These are phyloP conservation scores for Pogostemon cablin DNA, from an alignment of 257 asterid genomes.

Conservation along the genomic window DNA sequence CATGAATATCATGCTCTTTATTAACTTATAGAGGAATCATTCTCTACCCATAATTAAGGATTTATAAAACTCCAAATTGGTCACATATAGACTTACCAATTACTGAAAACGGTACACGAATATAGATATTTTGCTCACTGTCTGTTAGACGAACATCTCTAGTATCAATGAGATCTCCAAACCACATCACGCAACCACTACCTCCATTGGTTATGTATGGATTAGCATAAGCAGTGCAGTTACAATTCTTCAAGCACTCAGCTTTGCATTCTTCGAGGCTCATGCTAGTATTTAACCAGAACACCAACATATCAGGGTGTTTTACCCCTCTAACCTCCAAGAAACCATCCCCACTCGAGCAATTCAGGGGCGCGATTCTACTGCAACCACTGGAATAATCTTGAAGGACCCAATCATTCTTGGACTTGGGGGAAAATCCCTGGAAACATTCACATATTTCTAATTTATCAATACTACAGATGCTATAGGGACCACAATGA, in stretches of 20 bases:
- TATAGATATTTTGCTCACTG: not conserved
- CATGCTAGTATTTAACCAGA: constrained; percentile 13
- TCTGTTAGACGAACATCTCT: not conserved
- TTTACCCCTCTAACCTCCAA: not conserved
- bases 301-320: constrained; percentile 3
- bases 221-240: not conserved
- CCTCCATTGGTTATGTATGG: not conserved
- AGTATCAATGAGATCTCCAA: constrained; percentile 16
- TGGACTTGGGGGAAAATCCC: not conserved
- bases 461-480: not conserved
- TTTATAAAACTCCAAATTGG: too few species aligned
- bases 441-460: not conserved
- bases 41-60: too few species aligned
- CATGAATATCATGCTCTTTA: too few species aligned
- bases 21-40: too few species aligned
- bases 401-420: not conserved
- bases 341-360: not conserved
- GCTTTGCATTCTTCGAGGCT: not conserved
- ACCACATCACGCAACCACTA: constrained; percentile 20
- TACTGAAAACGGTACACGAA: constrained; percentile 19
- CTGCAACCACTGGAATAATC: constrained; percentile 1
- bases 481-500: not conserved
- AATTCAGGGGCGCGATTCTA: not conserved
- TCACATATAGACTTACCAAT: not conserved
- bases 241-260: not conserved